A percentile compares a stretch with the other conserved stretches of the same genome.
phyloP scores from a whole-genome alignment of 176 grass and related monocot species.

The Paspalum notatum region DNA sequence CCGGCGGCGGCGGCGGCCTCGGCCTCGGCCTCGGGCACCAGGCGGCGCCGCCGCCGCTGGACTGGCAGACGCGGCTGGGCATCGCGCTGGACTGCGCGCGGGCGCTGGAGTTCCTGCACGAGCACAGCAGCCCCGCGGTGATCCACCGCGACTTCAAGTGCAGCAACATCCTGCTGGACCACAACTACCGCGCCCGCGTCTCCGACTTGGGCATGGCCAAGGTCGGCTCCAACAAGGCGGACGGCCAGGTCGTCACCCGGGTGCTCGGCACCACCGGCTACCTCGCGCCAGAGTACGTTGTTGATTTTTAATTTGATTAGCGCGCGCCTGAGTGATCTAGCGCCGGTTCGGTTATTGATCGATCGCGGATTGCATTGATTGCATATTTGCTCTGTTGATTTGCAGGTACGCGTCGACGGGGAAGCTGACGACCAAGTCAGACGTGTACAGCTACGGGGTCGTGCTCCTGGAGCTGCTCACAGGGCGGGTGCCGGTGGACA shows the following conservation, averaged over 20 bases:
- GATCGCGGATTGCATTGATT: not conserved
- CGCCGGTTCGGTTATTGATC: no score
- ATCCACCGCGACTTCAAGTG: slow-evolving; percentile 98
- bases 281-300: slow-evolving; percentile 84
- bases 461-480: slow-evolving; percentile 93
- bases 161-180: slow-evolving; percentile 83
- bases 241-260: slow-evolving; percentile 86
- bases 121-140: slow-evolving; percentile 75
- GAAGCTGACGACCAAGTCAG: slow-evolving; percentile 94
- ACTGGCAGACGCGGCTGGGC: slow-evolving; percentile 78
- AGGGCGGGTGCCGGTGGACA: slow-evolving; percentile 80
- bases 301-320: no score
- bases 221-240: slow-evolving; percentile 89
- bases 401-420: slow-evolving; percentile 94
- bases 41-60: slow-evolving; percentile 48
- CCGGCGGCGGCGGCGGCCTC: not conserved
- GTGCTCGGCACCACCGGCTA: slow-evolving; percentile 99
- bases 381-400: not conserved
- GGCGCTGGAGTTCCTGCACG: slow-evolving; percentile 92
- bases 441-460: slow-evolving; percentile 94
- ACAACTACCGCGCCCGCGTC: slow-evolving; percentile 74
- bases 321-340: no score
- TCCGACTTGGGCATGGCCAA: slow-evolving; percentile 91
- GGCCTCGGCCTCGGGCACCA: not conserved
- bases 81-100: slow-evolving; percentile 92